Base-by-base conservation (phyloP, 306 rosid genomes). In the Cicer bijugum region DNA sequence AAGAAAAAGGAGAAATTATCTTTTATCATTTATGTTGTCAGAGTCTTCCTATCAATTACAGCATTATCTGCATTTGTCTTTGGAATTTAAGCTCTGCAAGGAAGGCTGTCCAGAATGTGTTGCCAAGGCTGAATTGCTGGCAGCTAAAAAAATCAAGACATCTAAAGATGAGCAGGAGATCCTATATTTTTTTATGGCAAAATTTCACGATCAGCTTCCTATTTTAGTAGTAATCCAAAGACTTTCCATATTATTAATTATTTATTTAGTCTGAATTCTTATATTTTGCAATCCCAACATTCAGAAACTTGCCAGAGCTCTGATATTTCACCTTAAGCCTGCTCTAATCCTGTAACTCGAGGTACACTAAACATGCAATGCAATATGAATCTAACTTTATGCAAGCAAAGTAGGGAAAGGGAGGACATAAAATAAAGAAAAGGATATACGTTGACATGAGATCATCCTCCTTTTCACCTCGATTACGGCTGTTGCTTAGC, bases 381-480 rank as follows among this genome's bases (percentile, higher is more conserved):
- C 9, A 39, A 75, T 62, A 45, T 47, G 6, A 39, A 44, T 70
- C 48, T 68, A 47, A 65, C 45, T 59, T 2, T 62, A 6, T 7
- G 52, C 37, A 64, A 62, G 63, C 6, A 14, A 19, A 52, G 17
- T 45, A 46, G 11, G 64, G 12, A 37, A 47, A 68, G 53, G 42
- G 19, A 48, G 42, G 59, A 8, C 47, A 7, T 37, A 1, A 60
- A 48, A 15, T 9, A 72, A 81, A 60, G 63, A 14, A 74, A 84
- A 91, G 98, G 98, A 93, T 93, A 93, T 93, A 70, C 9, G 78
- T 86, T 72, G 79, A 83, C 90, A 81, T 89, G 33, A 71, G 78
- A 71, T 86, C 88, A 42, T 85, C 96, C 84, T 81, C 97, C 90
- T 88, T 91, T 86, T 94, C 96, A 60, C 98, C 97, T 58, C 97